Evolutionary conservation across 1,284 basidiomycete genomes (phyloP).

Genomic region (Meira miltonrushii): DNA sequence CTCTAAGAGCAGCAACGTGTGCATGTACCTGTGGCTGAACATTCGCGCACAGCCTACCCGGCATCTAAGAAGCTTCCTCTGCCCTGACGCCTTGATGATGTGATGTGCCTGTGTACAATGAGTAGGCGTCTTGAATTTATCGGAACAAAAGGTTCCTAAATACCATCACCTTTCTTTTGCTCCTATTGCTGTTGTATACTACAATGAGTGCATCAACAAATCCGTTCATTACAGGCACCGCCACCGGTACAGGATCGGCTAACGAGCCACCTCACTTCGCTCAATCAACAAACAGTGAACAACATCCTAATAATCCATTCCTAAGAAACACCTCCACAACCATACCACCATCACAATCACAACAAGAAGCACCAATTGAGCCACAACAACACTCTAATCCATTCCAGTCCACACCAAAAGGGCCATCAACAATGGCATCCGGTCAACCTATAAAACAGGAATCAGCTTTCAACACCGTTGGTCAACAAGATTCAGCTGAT

Average conservation of each 20-base stretch:
- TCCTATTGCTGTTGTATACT: background rate
- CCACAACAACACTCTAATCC: background rate
- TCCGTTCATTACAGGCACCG: background rate
- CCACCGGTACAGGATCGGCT: background rate
- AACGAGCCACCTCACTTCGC: too few species aligned
- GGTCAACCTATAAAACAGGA: background rate
- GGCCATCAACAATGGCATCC: background rate
- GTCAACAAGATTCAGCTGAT: slow-evolving; percentile 1
- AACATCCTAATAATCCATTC: slow-evolving; percentile 4
- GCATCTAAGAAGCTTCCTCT: too few species aligned
- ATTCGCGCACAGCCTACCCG: too few species aligned
- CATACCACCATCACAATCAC: background rate
- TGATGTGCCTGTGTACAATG: too few species aligned
- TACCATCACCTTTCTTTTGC: too few species aligned
- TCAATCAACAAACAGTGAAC: background rate
- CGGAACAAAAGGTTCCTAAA: too few species aligned
- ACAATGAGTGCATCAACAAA: background rate
- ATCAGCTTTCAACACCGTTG: background rate
- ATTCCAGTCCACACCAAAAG: background rate
- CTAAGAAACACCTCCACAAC: background rate
- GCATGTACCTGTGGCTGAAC: too few species aligned
- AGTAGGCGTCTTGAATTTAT: too few species aligned
- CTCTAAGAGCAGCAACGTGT: too few species aligned
- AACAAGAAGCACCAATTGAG: background rate
- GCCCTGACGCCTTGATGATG: too few species aligned